Percentiles rank a stretch among this genome's conserved stretches.
Conservation (phyloP, 352 stramenopile species). For the Halophytophthora polymorphica region DNA sequence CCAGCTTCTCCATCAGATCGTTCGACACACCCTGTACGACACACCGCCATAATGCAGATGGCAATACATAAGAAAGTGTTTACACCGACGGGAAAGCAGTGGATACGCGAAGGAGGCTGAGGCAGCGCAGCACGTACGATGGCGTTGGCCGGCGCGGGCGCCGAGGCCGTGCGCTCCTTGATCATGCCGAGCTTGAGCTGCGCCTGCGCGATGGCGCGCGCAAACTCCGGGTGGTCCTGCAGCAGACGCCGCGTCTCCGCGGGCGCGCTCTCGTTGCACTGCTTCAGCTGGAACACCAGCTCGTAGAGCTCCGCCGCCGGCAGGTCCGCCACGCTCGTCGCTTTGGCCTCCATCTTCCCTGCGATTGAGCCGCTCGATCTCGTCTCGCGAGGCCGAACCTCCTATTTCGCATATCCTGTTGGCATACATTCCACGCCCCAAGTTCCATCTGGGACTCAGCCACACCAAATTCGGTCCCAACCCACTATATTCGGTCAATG, state of each 20-base stretch:
- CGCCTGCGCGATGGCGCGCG: slow-evolving; percentile 62
- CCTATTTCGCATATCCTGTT: no score
- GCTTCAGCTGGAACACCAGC: slow-evolving; percentile 74
- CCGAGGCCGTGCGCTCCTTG: slow-evolving; percentile 39
- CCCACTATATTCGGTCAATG: no score
- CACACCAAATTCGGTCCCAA: no score
- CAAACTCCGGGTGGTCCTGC: slow-evolving; percentile 73
- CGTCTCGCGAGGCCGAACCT: no score
- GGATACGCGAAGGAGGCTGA: no score
- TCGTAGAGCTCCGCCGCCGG: slow-evolving; percentile 61
- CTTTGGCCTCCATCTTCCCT: slow-evolving; percentile 23
- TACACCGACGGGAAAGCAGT: no score
- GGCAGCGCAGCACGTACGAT: slow-evolving; percentile 27
- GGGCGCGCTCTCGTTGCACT: slow-evolving; percentile 76
- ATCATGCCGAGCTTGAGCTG: slow-evolving; percentile 76
- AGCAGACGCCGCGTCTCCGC: slow-evolving; percentile 65
- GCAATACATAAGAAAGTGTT: no score
- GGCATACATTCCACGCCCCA: no score
- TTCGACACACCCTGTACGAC: slow-evolving; percentile 47
- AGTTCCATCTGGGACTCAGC: no score
- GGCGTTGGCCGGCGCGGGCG: slow-evolving; percentile 38
- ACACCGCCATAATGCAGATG: no score
- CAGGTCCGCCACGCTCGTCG: slow-evolving; percentile 50
- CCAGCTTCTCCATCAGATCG: slow-evolving; percentile 63
- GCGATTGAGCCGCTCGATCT: neutral